Percentiles rank a stretch among this genome's conserved stretches.
Evolutionary conservation across 192 early-diverging fungal species (phyloP).

Genomic region (Obelidium mucronatum): DNA sequence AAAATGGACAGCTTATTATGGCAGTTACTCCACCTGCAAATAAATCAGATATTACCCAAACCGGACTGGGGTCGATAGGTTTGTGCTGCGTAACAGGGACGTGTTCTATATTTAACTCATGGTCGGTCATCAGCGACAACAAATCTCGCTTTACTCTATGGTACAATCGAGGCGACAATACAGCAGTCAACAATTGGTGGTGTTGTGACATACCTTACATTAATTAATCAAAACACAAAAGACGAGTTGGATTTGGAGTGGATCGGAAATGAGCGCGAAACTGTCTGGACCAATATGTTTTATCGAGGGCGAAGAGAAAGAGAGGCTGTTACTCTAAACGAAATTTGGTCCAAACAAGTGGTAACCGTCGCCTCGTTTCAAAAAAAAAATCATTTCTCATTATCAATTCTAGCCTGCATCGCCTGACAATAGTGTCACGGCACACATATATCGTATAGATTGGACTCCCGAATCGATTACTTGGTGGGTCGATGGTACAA

Average conservation of each 20-base stretch:
- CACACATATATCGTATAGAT: conserved; percentile 11
- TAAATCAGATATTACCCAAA: too few species aligned
- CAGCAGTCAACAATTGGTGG: conserved; percentile 15
- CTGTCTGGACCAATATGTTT: conserved; percentile 36
- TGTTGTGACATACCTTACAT: conserved; percentile 8
- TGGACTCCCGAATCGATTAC: conserved; percentile 28
- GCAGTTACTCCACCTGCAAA: conserved; percentile 12
- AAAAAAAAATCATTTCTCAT: not conserved
- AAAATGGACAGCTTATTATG: not conserved
- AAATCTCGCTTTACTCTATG: conserved; percentile 22
- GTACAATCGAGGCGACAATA: conserved; percentile 30
- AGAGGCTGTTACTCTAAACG: conserved; percentile 12
- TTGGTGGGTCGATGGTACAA: conserved; percentile 25
- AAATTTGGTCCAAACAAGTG: conserved; percentile 15
- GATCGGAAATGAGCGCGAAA: conserved; percentile 9
- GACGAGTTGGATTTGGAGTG: conserved; percentile 38
- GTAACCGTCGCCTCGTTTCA: not conserved
- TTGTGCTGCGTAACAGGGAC: too few species aligned
- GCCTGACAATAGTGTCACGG: not conserved
- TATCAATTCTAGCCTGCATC: not conserved
- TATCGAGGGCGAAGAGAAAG: conserved; percentile 10
- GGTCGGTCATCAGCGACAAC: conserved; percentile 13
- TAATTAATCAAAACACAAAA: conserved; percentile 8
- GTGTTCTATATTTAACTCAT: too few species aligned
- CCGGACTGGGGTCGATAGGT: too few species aligned